Conservation (phyloP, 345 rosid genomes). For the Acer saccharum region DNA sequence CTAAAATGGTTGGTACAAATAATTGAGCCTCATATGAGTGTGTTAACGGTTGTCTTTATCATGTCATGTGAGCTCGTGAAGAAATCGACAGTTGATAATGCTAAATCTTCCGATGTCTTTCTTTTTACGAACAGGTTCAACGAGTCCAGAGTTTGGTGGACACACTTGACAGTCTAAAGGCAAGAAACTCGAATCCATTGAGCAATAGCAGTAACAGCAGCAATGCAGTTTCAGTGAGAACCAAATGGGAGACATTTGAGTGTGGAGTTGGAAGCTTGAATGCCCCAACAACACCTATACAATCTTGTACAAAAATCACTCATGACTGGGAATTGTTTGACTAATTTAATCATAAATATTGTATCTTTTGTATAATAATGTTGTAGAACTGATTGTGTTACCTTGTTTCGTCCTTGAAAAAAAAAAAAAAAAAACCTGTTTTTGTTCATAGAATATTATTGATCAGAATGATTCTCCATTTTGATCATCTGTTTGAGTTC, state of each 20-base stretch:
- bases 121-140: slow-evolving; percentile 33
- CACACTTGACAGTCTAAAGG: slow-evolving; percentile 39
- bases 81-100: neutral
- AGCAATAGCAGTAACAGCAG: slow-evolving; percentile 2
- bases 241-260: slow-evolving; percentile 38
- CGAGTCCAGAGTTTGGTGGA: slow-evolving; percentile 47
- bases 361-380: neutral
- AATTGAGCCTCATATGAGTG: neutral
- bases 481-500: neutral
- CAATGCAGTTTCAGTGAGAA: slow-evolving; percentile 30
- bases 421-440: too few relatives aligned
- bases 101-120: neutral
- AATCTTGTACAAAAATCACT: slow-evolving; percentile 41
- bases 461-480: neutral
- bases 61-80: slow-evolving; percentile 15
- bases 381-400: neutral
- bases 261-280: slow-evolving; percentile 37
- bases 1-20: neutral
- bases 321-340: slow-evolving; percentile 53
- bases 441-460: neutral
- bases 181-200: slow-evolving; percentile 34
- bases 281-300: slow-evolving; percentile 29
- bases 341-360: neutral
- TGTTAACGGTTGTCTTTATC: slow-evolving; percentile 13
- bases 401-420: neutral